Evolutionary conservation across 2,329 filamentous ascomycete species (phyloP).

Genomic region (Achaetomium macrosporum): DNA sequence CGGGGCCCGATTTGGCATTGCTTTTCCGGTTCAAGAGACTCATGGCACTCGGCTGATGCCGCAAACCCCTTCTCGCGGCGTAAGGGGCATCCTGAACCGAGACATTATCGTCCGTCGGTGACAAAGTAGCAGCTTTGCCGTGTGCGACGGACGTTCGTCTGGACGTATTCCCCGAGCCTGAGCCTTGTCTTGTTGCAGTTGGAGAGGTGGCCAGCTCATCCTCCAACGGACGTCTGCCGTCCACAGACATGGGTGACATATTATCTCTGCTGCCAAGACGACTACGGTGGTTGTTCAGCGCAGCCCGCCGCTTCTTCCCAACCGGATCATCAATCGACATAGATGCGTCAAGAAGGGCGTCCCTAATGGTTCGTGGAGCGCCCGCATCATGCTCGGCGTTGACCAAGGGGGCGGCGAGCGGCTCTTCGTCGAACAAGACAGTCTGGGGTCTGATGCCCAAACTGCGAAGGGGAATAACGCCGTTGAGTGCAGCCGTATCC

Average conservation of each 20-base stretch:
- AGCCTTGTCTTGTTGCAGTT: slow-evolving; percentile 25
- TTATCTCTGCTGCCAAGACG: slow-evolving; percentile 36
- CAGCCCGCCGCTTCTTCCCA: slow-evolving; percentile 46
- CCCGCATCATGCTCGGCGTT: slow-evolving; percentile 33
- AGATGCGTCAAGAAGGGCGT: slow-evolving; percentile 86
- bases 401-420: slow-evolving; percentile 39
- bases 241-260: slow-evolving; percentile 34
- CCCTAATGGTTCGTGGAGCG: slow-evolving; percentile 71
- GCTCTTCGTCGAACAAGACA: slow-evolving; percentile 82
- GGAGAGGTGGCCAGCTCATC: slow-evolving; percentile 25
- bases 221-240: slow-evolving; percentile 30
- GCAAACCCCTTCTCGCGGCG: slow-evolving; percentile 42
- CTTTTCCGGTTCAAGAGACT: slow-evolving; percentile 55
- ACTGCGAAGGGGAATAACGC: slow-evolving; percentile 67
- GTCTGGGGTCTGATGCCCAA: slow-evolving; percentile 78
- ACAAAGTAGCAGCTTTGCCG: slow-evolving; percentile 19
- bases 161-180: slow-evolving; percentile 35
- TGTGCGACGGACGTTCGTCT: slow-evolving; percentile 31
- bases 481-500: slow-evolving; percentile 50
- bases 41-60: slow-evolving; percentile 54
- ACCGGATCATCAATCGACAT: slow-evolving; percentile 72
- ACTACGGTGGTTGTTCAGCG: slow-evolving; percentile 45
- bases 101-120: slow-evolving; percentile 25
- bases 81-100: slow-evolving; percentile 37
- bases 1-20: slow-evolving; percentile 51